These are phyloP conservation scores for Leishmania arabica DNA, from an alignment of 208 protist species.

Conservation along the genomic window DNA sequence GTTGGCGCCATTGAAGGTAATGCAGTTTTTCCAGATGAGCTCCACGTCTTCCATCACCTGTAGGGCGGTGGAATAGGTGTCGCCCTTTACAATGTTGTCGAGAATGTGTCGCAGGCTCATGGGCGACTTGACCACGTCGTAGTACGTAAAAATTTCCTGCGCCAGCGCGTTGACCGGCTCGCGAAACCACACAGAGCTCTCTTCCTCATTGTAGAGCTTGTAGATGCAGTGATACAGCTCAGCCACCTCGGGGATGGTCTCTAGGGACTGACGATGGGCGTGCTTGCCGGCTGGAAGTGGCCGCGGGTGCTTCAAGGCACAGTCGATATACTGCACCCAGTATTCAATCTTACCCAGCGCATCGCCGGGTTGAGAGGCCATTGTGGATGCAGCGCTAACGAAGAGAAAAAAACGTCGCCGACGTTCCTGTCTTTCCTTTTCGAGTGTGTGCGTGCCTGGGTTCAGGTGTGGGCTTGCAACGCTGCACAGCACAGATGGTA, in stretches of 20 bases:
- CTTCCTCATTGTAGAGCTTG: conserved; percentile 78
- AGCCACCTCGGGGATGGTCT: conserved; percentile 48
- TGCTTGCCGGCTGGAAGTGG: conserved; percentile 74
- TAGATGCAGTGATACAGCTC: conserved; percentile 82
- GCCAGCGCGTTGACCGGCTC: conserved; percentile 84
- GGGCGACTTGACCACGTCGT: conserved; percentile 57
- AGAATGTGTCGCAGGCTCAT: conserved; percentile 72
- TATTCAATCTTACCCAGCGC: conserved; percentile 58
- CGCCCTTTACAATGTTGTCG: conserved; percentile 55
- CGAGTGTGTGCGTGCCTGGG: background rate
- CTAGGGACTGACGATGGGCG: conserved; percentile 42
- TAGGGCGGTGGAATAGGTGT: conserved; percentile 48
- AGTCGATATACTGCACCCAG: conserved; percentile 68
- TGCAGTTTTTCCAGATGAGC: conserved; percentile 79
- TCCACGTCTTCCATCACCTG: conserved; percentile 71
- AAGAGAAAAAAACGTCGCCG: too few relatives aligned
- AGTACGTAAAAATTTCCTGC: conserved; percentile 72
- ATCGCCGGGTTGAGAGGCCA: conserved; percentile 40
- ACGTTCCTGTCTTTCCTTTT: background rate
- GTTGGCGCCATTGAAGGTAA: conserved; percentile 63
- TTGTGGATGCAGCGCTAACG: background rate
- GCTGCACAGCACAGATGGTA: background rate
- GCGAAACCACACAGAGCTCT: conserved; percentile 58
- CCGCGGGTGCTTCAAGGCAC: conserved; percentile 60
- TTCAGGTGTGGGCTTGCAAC: background rate